phyloP scores from a whole-genome alignment of 768 basidiomycete genomes.

The Leccinellum albellum region DNA sequence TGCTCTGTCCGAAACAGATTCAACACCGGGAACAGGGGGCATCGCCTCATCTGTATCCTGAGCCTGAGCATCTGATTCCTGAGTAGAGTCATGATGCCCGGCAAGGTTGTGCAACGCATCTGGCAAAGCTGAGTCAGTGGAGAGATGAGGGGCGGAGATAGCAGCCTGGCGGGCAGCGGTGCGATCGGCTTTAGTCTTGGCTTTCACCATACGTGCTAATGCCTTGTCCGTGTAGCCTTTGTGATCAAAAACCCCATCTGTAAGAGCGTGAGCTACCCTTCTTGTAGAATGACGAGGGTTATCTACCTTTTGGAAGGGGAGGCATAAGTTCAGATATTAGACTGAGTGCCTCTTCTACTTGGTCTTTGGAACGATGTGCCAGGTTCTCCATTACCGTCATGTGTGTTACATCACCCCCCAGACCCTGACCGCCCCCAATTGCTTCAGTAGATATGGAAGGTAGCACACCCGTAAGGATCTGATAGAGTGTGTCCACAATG shows the following conservation, averaged over 20 bases:
- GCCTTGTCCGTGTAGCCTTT: constrained; percentile 88
- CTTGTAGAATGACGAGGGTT: not conserved
- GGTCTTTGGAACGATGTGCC: constrained; percentile 94
- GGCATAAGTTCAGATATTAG: constrained; percentile 91
- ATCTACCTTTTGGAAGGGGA: constrained; percentile 82
- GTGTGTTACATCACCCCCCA: constrained; percentile 87
- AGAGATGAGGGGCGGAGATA: constrained; percentile 28
- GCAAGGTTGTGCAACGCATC: constrained; percentile 17
- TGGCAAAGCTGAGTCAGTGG: constrained; percentile 21
- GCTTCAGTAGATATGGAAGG: constrained; percentile 57
- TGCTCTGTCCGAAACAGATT: constrained; percentile 51
- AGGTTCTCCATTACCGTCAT: constrained; percentile 99
- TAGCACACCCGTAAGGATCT: constrained; percentile 91
- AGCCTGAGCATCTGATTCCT: constrained; percentile 37
- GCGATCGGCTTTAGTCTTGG: constrained; percentile 79
- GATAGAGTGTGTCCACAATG: constrained; percentile 88
- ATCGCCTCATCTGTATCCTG: constrained; percentile 41
- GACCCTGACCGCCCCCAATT: constrained; percentile 64
- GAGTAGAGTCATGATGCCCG: constrained; percentile 22
- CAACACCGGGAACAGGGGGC: constrained; percentile 30
- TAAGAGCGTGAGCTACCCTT: constrained; percentile 2
- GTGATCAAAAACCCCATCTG: constrained; percentile 95
- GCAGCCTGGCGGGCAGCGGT: constrained; percentile 61
- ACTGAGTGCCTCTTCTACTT: constrained; percentile 90
- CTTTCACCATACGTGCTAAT: constrained; percentile 69